Conservation (phyloP, 768 basidiomycete genomes). For the Lactarius akahatsu region DNA sequence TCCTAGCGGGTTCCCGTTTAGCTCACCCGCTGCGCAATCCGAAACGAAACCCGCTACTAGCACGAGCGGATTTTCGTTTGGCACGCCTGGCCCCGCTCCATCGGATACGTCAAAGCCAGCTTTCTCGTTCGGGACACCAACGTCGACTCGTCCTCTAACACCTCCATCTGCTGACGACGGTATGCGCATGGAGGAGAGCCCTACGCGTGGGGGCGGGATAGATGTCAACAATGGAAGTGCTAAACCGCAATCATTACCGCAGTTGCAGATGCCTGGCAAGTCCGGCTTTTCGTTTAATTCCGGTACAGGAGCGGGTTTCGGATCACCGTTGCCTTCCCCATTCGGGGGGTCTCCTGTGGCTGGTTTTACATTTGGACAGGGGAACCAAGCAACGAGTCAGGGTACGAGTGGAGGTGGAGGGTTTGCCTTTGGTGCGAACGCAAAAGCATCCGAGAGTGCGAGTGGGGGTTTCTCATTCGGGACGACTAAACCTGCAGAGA, state of each 20-base stretch:
- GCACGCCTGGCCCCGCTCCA: slow-evolving; percentile 35
- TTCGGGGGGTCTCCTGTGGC: slow-evolving; percentile 24
- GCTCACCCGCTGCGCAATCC: slow-evolving; percentile 31
- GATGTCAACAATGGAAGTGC: slow-evolving; percentile 41
- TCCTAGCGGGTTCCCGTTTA: slow-evolving; percentile 18
- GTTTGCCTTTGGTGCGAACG: slow-evolving; percentile 50
- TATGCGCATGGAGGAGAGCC: slow-evolving; percentile 81
- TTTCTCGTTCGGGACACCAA: slow-evolving; percentile 52
- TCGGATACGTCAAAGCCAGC: slow-evolving; percentile 39
- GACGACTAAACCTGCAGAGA: slow-evolving; percentile 22
- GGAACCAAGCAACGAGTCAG: slow-evolving; percentile 32
- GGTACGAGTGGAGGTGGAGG: slow-evolving; percentile 37
- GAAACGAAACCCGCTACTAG: slow-evolving; percentile 14
- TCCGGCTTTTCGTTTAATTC: slow-evolving; percentile 22
- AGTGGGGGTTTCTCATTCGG: slow-evolving; percentile 40
- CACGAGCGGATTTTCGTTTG: slow-evolving; percentile 47
- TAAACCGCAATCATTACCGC: slow-evolving; percentile 24
- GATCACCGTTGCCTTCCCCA: slow-evolving; percentile 21
- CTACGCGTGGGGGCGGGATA: slow-evolving; percentile 47
- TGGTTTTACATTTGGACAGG: slow-evolving; percentile 46
- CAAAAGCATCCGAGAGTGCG: slow-evolving; percentile 32
- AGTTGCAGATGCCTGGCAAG: slow-evolving; percentile 26
- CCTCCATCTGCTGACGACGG: slow-evolving; percentile 68
- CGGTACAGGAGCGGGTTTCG: slow-evolving; percentile 14
- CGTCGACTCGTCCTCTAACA: slow-evolving; percentile 52